Conservation (phyloP, 2,329 filamentous ascomycete genomes). For the Xylariaceae sp. region DNA sequence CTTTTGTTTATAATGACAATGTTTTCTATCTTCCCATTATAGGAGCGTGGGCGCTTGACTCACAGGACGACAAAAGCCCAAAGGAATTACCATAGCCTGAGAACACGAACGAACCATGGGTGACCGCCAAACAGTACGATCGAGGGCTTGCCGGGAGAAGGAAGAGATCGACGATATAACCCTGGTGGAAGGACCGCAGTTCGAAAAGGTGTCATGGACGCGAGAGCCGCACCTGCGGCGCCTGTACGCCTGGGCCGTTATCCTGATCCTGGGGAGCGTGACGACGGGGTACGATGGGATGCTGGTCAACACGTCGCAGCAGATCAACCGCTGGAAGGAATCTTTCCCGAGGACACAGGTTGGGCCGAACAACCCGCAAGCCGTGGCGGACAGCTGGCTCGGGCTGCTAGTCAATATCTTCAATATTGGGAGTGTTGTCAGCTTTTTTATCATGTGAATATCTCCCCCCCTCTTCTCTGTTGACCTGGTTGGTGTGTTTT, state of each 20-base stretch:
- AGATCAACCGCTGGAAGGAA: constrained; percentile 48
- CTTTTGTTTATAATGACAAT: constrained; percentile 1
- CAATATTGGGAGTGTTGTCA: constrained; percentile 37
- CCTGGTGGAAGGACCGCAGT: constrained; percentile 16
- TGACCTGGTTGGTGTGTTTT: constrained; percentile 1
- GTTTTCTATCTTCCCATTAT: constrained; percentile 1
- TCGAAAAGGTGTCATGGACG: constrained; percentile 46
- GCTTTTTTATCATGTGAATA: constrained; percentile 34
- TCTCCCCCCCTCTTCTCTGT: background rate
- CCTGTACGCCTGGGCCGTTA: constrained; percentile 47
- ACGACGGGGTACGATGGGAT: constrained; percentile 59
- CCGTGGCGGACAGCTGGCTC: constrained; percentile 32
- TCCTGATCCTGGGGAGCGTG: constrained; percentile 55
- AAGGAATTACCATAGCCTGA: background rate
- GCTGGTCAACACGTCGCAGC: constrained; percentile 54
- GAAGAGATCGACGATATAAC: constrained; percentile 18
- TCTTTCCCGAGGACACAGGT: constrained; percentile 39
- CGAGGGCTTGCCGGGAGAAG: constrained; percentile 10
- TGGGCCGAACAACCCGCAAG: constrained; percentile 37
- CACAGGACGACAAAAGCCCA: background rate
- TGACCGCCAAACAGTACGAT: constrained; percentile 6
- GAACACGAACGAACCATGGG: constrained; percentile 11
- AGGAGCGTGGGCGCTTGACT: background rate
- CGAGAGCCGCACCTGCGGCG: constrained; percentile 51
- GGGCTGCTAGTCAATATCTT: constrained; percentile 37